phyloP scores from a whole-genome alignment of 2,329 filamentous ascomycete genomes.

The Colletotrichum sansevieriae region DNA sequence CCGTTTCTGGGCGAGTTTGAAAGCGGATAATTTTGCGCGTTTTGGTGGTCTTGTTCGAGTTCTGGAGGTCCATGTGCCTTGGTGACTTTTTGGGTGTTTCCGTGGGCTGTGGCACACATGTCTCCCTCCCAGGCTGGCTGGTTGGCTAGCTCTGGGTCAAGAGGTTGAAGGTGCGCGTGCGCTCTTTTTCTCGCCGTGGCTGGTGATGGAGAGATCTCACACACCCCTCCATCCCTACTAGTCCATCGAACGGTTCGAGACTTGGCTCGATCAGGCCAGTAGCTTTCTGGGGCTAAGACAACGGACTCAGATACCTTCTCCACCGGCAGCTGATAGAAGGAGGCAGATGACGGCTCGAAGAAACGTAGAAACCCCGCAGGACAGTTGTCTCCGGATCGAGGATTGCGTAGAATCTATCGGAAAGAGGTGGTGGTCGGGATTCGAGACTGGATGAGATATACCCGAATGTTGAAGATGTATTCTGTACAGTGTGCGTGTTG shows the following conservation, averaged over 20 bases:
- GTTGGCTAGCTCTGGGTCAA: slow-evolving; percentile 4
- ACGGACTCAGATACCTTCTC: slow-evolving; percentile 25
- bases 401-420: not conserved
- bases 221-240: slow-evolving; percentile 39
- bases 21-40: not conserved
- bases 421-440: not conserved
- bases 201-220: slow-evolving; percentile 17
- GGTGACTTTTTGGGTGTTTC: slow-evolving; percentile 2
- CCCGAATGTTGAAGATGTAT: slow-evolving; percentile 4
- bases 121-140: slow-evolving; percentile 23
- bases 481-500: not conserved
- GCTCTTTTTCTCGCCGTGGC: slow-evolving; percentile 7
- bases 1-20: not conserved
- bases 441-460: slow-evolving; percentile 1
- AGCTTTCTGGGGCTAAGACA: slow-evolving; percentile 16
- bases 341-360: slow-evolving; percentile 28
- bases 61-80: slow-evolving; percentile 30
- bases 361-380: slow-evolving; percentile 31
- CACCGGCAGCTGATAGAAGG: slow-evolving; percentile 24
- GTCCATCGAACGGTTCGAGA: slow-evolving; percentile 35
- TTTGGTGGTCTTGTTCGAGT: slow-evolving; percentile 17
- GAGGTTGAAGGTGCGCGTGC: slow-evolving; percentile 14
- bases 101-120: slow-evolving; percentile 28
- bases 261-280: slow-evolving; percentile 35
- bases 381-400: slow-evolving; percentile 8